phyloP scores from a whole-genome alignment of 2,329 filamentous ascomycete genomes.

The Phoma herbarum region DNA sequence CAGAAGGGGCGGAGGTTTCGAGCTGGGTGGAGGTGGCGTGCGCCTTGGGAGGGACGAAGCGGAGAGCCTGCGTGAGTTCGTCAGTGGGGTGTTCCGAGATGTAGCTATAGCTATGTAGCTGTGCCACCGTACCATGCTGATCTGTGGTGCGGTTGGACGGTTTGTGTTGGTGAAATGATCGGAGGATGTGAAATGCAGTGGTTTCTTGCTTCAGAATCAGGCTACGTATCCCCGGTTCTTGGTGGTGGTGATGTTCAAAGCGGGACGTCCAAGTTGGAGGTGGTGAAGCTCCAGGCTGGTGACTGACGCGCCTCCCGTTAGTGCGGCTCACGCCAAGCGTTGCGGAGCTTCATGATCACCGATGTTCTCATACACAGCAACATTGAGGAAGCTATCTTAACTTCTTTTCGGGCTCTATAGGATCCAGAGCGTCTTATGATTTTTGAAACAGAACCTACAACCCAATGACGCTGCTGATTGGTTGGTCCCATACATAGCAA shows the following conservation, averaged over 20 bases:
- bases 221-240: background rate
- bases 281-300: slow-evolving; percentile 41
- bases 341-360: background rate
- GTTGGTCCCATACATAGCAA: slow-evolving; percentile 44
- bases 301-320: slow-evolving; percentile 41
- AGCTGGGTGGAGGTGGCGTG: slow-evolving; percentile 67
- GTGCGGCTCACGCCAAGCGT: slow-evolving; percentile 8
- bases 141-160: background rate
- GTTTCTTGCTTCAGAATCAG: background rate
- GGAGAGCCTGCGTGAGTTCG: slow-evolving; percentile 70
- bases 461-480: slow-evolving; percentile 37
- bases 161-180: background rate
- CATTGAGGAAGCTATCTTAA: background rate
- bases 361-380: background rate
- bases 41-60: slow-evolving; percentile 77
- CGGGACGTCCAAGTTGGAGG: slow-evolving; percentile 25
- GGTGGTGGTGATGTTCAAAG: slow-evolving; percentile 6
- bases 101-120: slow-evolving; percentile 1
- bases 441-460: slow-evolving; percentile 13
- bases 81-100: slow-evolving; percentile 1
- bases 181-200: background rate
- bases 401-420: background rate
- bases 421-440: background rate
- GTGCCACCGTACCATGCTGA: slow-evolving; percentile 28
- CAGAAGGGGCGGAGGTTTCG: slow-evolving; percentile 77